These are phyloP conservation scores for Alternaria sp. DNA, from an alignment of 2,329 filamentous ascomycete species.

Conservation along the genomic window DNA sequence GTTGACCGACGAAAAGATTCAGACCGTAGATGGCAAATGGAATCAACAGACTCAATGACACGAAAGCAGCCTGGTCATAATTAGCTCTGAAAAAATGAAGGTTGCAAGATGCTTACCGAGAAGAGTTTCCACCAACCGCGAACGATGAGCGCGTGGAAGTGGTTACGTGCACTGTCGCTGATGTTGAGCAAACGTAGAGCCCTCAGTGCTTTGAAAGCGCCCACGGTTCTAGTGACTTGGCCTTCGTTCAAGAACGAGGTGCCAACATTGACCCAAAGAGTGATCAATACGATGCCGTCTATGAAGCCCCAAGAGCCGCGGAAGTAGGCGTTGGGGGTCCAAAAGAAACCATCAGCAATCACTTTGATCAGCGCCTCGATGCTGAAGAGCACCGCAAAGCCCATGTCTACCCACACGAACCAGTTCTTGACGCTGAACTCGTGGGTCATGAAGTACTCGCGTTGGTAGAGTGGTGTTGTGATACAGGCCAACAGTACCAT, in stretches of 20 bases:
- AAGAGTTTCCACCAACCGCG: slow-evolving; percentile 93
- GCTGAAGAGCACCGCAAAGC: slow-evolving; percentile 86
- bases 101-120: slow-evolving; percentile 61
- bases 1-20: slow-evolving; percentile 86
- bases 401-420: slow-evolving; percentile 94
- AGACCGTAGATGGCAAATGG: slow-evolving; percentile 96
- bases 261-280: slow-evolving; percentile 92
- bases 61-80: slow-evolving; percentile 73
- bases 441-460: slow-evolving; percentile 74
- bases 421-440: slow-evolving; percentile 73
- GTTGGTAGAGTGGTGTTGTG: slow-evolving; percentile 93
- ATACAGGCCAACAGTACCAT: slow-evolving; percentile 98
- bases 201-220: slow-evolving; percentile 94
- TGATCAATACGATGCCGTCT: slow-evolving; percentile 87
- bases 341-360: slow-evolving; percentile 93
- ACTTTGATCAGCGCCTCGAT: slow-evolving; percentile 89
- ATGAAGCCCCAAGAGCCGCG: slow-evolving; percentile 97
- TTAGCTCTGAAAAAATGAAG: slow-evolving; percentile 2
- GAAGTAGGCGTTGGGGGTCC: slow-evolving; percentile 96
- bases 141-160: slow-evolving; percentile 95
- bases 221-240: slow-evolving; percentile 85
- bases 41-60: slow-evolving; percentile 91
- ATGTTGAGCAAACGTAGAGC: slow-evolving; percentile 92
- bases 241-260: slow-evolving; percentile 83
- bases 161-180: slow-evolving; percentile 92